A percentile compares a stretch with the other conserved stretches of the same genome.
Conservation (phyloP, 768 basidiomycete species). For the Suillus variegatus region DNA sequence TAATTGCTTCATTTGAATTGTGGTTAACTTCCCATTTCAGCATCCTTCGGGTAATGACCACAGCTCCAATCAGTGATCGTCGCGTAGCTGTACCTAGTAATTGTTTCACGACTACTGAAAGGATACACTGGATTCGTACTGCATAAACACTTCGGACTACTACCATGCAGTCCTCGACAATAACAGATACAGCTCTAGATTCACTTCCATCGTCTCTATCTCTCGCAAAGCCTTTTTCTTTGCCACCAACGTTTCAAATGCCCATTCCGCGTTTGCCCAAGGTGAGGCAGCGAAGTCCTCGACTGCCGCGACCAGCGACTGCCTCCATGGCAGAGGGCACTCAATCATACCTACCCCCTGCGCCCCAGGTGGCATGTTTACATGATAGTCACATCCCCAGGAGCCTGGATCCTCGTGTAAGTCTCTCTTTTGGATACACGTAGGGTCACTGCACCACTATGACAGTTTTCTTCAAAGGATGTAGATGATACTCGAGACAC, state of each 20-base stretch:
- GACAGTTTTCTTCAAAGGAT: background rate
- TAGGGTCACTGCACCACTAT: background rate
- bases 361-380: slow-evolving; percentile 15
- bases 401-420: background rate
- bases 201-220: slow-evolving; percentile 15
- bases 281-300: slow-evolving; percentile 27
- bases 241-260: slow-evolving; percentile 30
- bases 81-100: slow-evolving; percentile 10
- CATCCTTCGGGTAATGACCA: slow-evolving; percentile 12
- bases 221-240: slow-evolving; percentile 25
- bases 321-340: slow-evolving; percentile 46
- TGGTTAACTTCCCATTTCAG: slow-evolving; percentile 1
- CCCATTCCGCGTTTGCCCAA: slow-evolving; percentile 36
- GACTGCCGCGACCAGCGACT: slow-evolving; percentile 41
- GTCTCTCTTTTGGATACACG: background rate
- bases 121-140: background rate
- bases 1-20: background rate
- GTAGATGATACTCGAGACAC: background rate
- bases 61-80: slow-evolving; percentile 10
- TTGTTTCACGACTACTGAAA: background rate
- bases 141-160: background rate
- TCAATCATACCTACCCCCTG: slow-evolving; percentile 42
- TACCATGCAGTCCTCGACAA: slow-evolving; percentile 20
- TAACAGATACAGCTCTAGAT: slow-evolving; percentile 3
- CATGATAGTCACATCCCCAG: background rate